Conservation (phyloP, 2,329 filamentous ascomycete genomes). For the Alternaria brassicae region DNA sequence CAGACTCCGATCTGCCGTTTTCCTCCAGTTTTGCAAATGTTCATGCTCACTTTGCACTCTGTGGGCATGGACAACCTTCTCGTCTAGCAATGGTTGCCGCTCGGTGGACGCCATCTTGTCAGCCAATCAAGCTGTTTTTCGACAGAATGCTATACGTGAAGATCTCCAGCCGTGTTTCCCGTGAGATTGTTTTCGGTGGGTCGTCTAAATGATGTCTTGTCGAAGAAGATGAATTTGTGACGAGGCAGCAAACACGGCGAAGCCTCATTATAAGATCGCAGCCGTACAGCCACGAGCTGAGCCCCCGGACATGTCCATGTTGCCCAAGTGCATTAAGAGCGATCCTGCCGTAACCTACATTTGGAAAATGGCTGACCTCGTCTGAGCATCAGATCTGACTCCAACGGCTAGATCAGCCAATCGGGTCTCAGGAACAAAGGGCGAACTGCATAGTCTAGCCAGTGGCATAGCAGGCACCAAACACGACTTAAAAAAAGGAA, state of each 20-base stretch:
- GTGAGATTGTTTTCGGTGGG: not conserved
- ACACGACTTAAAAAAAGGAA: not conserved
- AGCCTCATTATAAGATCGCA: constrained; percentile 9
- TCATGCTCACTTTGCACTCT: not conserved
- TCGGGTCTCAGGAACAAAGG: not conserved
- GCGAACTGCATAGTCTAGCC: constrained; percentile 3
- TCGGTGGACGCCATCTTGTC: constrained; percentile 21
- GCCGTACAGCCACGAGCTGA: constrained; percentile 8
- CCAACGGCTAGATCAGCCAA: constrained; percentile 12
- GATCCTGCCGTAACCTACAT: constrained; percentile 21
- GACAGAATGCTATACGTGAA: not conserved
- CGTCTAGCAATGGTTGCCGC: constrained; percentile 20
- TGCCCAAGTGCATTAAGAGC: constrained; percentile 10
- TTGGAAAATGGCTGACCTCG: constrained; percentile 28
- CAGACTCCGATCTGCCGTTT: not conserved
- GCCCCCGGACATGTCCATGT: constrained; percentile 5
- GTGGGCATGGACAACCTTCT: constrained; percentile 21
- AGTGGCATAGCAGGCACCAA: not conserved
- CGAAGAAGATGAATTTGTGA: not conserved
- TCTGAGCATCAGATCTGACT: constrained; percentile 28
- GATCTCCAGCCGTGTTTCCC: not conserved
- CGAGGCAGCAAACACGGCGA: not conserved
- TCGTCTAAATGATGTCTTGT: not conserved
- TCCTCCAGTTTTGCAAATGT: not conserved
- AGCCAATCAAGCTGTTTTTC: not conserved